Conservation (phyloP, 1,284 basidiomycete genomes). For the Apiotrichum sp. region DNA sequence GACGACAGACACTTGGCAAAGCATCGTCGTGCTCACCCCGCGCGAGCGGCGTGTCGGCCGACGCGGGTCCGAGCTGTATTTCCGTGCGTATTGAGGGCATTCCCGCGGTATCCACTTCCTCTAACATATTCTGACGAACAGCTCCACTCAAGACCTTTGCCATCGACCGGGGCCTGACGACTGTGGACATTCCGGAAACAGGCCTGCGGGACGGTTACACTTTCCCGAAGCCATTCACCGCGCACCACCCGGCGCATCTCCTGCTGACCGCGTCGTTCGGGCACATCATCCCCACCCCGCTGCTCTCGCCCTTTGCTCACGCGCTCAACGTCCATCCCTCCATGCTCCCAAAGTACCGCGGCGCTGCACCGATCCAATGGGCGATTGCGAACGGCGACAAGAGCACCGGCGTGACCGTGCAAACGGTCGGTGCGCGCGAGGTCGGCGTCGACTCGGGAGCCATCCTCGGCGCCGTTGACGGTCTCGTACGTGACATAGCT, state of each 20-base stretch:
- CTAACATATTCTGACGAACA: slow-evolving; percentile 4
- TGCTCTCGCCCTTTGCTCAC: slow-evolving; percentile 64
- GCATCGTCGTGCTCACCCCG: slow-evolving; percentile 35
- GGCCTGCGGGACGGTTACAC: slow-evolving; percentile 19
- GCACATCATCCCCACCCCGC: slow-evolving; percentile 64
- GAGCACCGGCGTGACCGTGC: slow-evolving; percentile 64
- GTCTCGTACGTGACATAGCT: slow-evolving; percentile 34
- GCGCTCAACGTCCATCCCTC: slow-evolving; percentile 92
- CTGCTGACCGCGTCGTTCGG: slow-evolving; percentile 91
- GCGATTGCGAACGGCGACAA: slow-evolving; percentile 60
- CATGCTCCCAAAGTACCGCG: slow-evolving; percentile 77
- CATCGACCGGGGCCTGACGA: slow-evolving; percentile 11
- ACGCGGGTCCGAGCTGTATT: slow-evolving; percentile 17
- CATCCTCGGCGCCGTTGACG: slow-evolving; percentile 36
- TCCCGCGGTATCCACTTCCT: background rate
- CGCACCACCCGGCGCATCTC: slow-evolving; percentile 53
- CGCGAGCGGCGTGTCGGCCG: slow-evolving; percentile 25
- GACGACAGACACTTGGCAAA: slow-evolving; percentile 37
- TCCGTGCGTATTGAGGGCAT: slow-evolving; percentile 8
- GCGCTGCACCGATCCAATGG: slow-evolving; percentile 88
- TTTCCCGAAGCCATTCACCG: slow-evolving; percentile 43
- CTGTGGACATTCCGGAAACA: slow-evolving; percentile 11
- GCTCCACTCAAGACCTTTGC: slow-evolving; percentile 24
- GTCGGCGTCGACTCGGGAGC: slow-evolving; percentile 48
- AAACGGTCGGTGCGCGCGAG: slow-evolving; percentile 39